Evolutionary conservation across 495 filamentous ascomycete genomes (phyloP), one percentile per base, ranked within the genome.

Genomic region (Penicillium crystallinum): DNA sequence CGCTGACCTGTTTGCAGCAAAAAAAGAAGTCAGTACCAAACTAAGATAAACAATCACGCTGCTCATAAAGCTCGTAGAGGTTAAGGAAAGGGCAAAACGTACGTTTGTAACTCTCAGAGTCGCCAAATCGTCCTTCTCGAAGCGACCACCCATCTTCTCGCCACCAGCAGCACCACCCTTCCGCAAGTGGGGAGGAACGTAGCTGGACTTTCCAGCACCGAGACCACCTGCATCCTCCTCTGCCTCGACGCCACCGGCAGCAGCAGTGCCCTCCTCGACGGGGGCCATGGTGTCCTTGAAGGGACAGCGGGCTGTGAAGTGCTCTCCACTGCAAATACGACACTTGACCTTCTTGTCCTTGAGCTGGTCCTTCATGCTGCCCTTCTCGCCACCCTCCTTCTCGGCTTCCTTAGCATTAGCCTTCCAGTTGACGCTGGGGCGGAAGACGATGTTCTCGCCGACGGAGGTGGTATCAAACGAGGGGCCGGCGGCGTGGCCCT

Each of bases 291-390:
- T 90, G 62, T 88, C 86, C 73, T 89, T 89, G 73, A 87, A 90
- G 22, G 86, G 91, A 86, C 80, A 98, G 64, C 92, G 83, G 25
- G 92, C 90, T 4, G 93, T 98, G 77, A 96, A 98, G 79, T 98
- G 93, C 76, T 97, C 95, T 59, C 95, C 93, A 69, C 84, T 87
- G 75, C 93, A 98, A 66, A 98, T 97, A 77, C 93, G 85, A 74
- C 93, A 98, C 80, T 97, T 97, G 75, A 98, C 95, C 80, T 96
- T 96, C 82, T 96, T 96, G 74, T 96, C 89, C 84, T 92, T 96
- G 53, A 97, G 79, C 79, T 89, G 82, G 58, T 90, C 89, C 78
- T 91, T 93, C 77, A 96, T 85, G 62, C 79, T 80, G 42, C 73
- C 73, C 69, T 76, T 81, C 69, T 91, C 89, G 59, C 72, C 74